These are phyloP conservation scores for Aspergillus carbonarius DNA, from an alignment of 2,329 filamentous ascomycete species.

Conservation along the genomic window DNA sequence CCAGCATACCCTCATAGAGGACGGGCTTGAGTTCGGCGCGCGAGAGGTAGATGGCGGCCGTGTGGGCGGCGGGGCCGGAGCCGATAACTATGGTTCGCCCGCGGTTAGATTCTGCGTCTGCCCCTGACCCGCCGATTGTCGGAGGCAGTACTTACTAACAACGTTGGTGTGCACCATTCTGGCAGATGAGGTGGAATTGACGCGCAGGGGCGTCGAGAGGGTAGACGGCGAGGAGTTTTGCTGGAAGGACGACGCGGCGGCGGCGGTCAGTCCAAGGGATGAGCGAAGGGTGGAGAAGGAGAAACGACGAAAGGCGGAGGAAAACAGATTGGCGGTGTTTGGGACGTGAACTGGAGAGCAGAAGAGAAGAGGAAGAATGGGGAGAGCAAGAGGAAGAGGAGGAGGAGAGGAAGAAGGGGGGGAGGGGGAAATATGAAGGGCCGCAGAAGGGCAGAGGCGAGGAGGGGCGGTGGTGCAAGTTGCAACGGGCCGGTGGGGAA, in stretches of 20 bases:
- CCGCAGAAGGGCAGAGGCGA: slow-evolving; percentile 3
- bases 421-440: slow-evolving; percentile 10
- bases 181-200: slow-evolving; percentile 36
- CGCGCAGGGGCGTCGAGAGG: slow-evolving; percentile 41
- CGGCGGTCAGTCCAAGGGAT: slow-evolving; percentile 68
- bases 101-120: slow-evolving; percentile 6
- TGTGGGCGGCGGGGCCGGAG: slow-evolving; percentile 96
- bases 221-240: slow-evolving; percentile 53
- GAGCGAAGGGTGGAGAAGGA: slow-evolving; percentile 65
- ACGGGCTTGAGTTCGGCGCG: slow-evolving; percentile 93
- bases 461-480: slow-evolving; percentile 17
- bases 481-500: slow-evolving; percentile 3
- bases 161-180: slow-evolving; percentile 88
- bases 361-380: slow-evolving; percentile 14
- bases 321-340: slow-evolving; percentile 82
- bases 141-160: slow-evolving; percentile 64
- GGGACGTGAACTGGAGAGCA: slow-evolving; percentile 7
- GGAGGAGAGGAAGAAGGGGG: slow-evolving; percentile 14
- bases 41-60: slow-evolving; percentile 92
- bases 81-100: slow-evolving; percentile 63
- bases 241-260: slow-evolving; percentile 68
- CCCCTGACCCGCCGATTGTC: neutral
- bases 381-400: slow-evolving; percentile 12
- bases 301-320: slow-evolving; percentile 71
- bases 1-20: slow-evolving; percentile 96